phyloP scores from a whole-genome alignment of 2,329 filamentous ascomycete species.

The Elsinoe necatrix region DNA sequence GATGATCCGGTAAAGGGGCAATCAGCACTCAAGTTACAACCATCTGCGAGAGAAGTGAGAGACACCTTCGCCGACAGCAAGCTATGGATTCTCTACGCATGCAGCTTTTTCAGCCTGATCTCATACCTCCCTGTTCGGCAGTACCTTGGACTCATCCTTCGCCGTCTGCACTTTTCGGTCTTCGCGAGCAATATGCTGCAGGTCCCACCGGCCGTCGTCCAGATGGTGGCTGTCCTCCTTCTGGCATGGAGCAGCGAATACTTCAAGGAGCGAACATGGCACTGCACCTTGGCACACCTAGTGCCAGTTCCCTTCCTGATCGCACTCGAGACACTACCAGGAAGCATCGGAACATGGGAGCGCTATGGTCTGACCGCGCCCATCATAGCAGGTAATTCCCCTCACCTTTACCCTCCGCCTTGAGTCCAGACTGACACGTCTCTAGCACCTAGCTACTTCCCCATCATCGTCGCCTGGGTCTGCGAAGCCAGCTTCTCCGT shows the following conservation, averaged over 20 bases:
- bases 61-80: constrained; percentile 3
- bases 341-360: constrained; percentile 43
- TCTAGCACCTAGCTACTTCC: constrained; percentile 48
- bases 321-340: constrained; percentile 43
- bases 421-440: not conserved
- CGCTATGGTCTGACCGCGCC: constrained; percentile 46
- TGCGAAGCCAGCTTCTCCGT: constrained; percentile 45
- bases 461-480: constrained; percentile 45
- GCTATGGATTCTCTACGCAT: constrained; percentile 35
- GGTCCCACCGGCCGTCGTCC: constrained; percentile 18
- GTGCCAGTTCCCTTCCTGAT: constrained; percentile 48
- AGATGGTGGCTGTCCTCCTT: constrained; percentile 47
- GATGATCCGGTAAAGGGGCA: constrained; percentile 20
- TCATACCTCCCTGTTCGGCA: constrained; percentile 42
- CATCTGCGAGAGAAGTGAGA: constrained; percentile 15
- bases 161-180: constrained; percentile 44
- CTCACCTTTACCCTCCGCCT: not conserved
- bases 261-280: constrained; percentile 47
- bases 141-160: constrained; percentile 53
- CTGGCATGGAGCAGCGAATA: constrained; percentile 48
- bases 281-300: constrained; percentile 45
- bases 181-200: constrained; percentile 20
- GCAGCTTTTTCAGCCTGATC: constrained; percentile 47
- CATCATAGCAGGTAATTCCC: constrained; percentile 40
- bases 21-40: constrained; percentile 11